Base-by-base conservation (phyloP, 1,139 yeast species). In the Scheffersomyces cryptocercus region DNA sequence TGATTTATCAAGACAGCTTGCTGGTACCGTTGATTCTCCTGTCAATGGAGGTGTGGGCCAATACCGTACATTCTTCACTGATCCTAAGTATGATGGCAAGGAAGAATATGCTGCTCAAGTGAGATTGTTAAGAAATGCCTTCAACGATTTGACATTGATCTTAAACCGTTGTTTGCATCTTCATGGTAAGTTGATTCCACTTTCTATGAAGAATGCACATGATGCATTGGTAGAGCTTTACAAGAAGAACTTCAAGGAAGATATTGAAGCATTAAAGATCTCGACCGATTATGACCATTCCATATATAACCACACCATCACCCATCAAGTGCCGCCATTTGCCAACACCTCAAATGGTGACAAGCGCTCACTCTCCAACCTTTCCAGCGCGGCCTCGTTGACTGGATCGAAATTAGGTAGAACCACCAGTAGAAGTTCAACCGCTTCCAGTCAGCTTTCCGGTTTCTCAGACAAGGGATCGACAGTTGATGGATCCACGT, bases 31-130 rank as follows among this genome's bases (percentile, higher is more conserved):
- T 45, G 96, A 89, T 59, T 83, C 96, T 0, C 97, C 97, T 5
- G 95, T 89, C 9, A 89, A 89, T 62, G 97, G 97, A 32, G 97
- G 97, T 45, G 88, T 89, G 51, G 88, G 89, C 4, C 89, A 87
- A 57, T 89, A 87, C 67, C 77, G 93, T 47, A 78, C 79, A 2
- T 88, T 89, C 64, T 79, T 87, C 56, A 68, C 65, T 32, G 77
- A 75, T 46, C 54, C 68, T 7, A 65, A 66, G 45, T 69, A 69
- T 46, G 49, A 45, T 29, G 68, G 61, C 4, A 66, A 73, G 45
- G 70, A 70, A n/a, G 81, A 78, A 15, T 68, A 72, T 37, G 59
- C 58, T 3, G 70, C 67, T 29, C 79, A 79, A 46, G 64, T 82
- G 26, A 61, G 72, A 36, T 69, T 80, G 38, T 73, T 88, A 57